Percentiles rank a stretch among this genome's conserved stretches.
Conservation (phyloP, 2,329 filamentous ascomycete species). For the Apiospora marii region DNA sequence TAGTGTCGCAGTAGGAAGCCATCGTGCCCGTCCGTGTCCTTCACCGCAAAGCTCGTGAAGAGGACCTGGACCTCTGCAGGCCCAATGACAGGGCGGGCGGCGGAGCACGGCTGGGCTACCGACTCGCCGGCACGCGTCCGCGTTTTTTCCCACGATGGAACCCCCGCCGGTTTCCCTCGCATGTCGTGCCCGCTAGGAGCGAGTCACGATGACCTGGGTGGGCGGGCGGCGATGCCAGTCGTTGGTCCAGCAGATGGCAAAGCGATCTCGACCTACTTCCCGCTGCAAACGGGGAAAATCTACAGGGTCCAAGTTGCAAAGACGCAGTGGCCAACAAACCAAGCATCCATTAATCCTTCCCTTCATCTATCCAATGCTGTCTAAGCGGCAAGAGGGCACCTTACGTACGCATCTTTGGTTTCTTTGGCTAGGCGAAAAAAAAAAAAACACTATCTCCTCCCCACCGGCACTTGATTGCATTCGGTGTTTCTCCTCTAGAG, state of each 20-base stretch:
- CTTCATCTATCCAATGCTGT: constrained; percentile 17
- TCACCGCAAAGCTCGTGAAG: constrained; percentile 20
- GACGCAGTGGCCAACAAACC: constrained; percentile 5
- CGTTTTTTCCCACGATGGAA: constrained; percentile 7
- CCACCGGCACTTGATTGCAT: constrained; percentile 2
- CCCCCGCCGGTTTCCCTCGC: constrained; percentile 11
- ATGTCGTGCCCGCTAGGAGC: constrained; percentile 10
- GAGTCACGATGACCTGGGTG: constrained; percentile 19
- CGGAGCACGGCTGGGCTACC: constrained; percentile 20
- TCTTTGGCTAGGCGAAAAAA: not conserved
- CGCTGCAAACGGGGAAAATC: constrained; percentile 18
- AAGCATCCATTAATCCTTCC: constrained; percentile 10
- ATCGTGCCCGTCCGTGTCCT: constrained; percentile 17
- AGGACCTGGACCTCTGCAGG: not conserved
- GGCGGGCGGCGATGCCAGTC: not conserved
- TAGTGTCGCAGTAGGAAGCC: not conserved
- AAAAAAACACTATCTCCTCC: not conserved
- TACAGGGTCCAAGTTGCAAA: constrained; percentile 20
- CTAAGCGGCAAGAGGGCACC: not conserved
- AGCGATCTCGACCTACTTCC: not conserved
- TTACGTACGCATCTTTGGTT: constrained; percentile 7
- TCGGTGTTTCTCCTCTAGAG: constrained; percentile 11
- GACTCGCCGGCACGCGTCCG: constrained; percentile 20
- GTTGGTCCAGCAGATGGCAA: constrained; percentile 1
- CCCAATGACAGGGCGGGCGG: constrained; percentile 7